Evolutionary conservation across 345 rosid genomes (phyloP).

Genomic region (Pugionium cornutum): DNA sequence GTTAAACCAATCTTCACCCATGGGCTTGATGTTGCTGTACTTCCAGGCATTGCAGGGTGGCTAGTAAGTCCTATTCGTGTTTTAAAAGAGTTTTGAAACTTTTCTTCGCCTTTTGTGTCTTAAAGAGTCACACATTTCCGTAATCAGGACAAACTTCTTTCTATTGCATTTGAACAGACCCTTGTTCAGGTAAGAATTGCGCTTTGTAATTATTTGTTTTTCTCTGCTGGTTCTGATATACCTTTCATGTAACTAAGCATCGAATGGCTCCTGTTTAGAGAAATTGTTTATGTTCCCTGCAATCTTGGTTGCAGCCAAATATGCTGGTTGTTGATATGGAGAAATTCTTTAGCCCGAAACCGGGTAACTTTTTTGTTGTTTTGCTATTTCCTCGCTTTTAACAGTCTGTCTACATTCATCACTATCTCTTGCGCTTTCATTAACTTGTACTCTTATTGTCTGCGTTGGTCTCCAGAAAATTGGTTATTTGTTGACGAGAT

Average conservation of each 20-base stretch:
- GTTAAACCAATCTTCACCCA: constrained; percentile 81
- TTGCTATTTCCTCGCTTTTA: neutral
- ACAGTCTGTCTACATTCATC: constrained; percentile 3
- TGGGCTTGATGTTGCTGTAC: constrained; percentile 85
- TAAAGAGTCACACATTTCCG: too few relatives aligned
- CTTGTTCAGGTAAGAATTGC: constrained; percentile 60
- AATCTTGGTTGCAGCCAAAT: constrained; percentile 68
- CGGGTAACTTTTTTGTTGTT: constrained; percentile 45
- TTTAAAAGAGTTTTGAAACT: too few relatives aligned
- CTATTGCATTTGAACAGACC: constrained; percentile 88
- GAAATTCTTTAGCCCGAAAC: constrained; percentile 62
- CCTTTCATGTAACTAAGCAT: neutral
- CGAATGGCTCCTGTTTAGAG: neutral
- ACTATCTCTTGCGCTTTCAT: constrained; percentile 7
- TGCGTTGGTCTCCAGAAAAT: constrained; percentile 49
- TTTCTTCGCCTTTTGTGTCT: too few relatives aligned
- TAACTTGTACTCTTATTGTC: constrained; percentile 10
- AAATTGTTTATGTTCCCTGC: neutral
- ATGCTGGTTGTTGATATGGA: constrained; percentile 95
- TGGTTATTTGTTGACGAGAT: constrained; percentile 90
- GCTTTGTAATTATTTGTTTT: neutral
- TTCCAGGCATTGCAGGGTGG: constrained; percentile 99
- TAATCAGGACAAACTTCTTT: constrained; percentile 88
- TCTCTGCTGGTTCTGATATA: constrained; percentile 8
- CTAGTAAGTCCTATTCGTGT: constrained; percentile 55